Evolutionary conservation across 2,329 filamentous ascomycete genomes (phyloP).

Genomic region (Monosporascus ibericus): DNA sequence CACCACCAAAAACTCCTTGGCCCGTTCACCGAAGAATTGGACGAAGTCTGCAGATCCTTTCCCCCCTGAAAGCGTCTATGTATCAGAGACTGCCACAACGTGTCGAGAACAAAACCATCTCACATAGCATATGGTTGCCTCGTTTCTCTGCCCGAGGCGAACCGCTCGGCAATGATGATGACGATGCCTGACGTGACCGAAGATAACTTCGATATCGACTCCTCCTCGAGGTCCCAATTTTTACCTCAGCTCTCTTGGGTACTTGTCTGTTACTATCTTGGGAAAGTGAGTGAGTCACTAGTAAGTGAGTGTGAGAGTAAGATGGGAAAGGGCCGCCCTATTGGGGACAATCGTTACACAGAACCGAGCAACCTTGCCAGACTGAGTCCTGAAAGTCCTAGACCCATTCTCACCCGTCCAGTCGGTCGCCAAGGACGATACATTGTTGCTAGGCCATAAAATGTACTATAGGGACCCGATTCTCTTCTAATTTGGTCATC

Average conservation of each 20-base stretch:
- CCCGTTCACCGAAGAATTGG: neutral
- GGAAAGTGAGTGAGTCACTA: too few relatives aligned
- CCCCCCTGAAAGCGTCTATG: neutral
- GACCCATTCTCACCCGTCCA: neutral
- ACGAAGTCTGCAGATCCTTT: neutral
- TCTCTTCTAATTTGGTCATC: neutral
- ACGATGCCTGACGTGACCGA: too few relatives aligned
- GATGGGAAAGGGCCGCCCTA: neutral
- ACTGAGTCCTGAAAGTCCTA: neutral
- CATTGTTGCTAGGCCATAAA: neutral
- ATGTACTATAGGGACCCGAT: neutral
- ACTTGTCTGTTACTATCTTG: too few relatives aligned
- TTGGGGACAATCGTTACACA: neutral
- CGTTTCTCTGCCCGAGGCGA: too few relatives aligned
- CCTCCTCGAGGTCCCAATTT: too few relatives aligned
- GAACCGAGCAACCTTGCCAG: neutral
- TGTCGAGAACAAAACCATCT: too few relatives aligned
- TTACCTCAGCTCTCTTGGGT: too few relatives aligned
- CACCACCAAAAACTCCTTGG: neutral
- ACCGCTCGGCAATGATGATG: too few relatives aligned
- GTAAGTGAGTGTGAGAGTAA: neutral
- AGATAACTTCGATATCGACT: too few relatives aligned
- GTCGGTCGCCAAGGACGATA: neutral
- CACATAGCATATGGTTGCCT: too few relatives aligned
- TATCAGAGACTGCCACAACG: too few relatives aligned